A percentile compares a stretch with the other conserved stretches of the same genome.
Conservation (phyloP, 148 eudicot genomes). For the Chenopodium suecicum region DNA sequence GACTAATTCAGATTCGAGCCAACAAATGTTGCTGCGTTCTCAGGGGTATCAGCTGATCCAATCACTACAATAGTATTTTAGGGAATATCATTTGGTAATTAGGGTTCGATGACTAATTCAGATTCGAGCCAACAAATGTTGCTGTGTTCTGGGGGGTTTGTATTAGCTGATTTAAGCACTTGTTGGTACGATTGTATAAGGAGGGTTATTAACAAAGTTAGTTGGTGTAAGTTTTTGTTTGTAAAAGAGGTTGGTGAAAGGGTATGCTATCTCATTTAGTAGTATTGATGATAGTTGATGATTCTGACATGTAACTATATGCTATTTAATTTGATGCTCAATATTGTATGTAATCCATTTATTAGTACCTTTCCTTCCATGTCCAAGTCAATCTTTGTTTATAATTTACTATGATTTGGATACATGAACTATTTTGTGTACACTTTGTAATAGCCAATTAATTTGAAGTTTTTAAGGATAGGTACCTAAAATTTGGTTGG, state of each 20-base stretch:
- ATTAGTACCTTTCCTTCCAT: background rate
- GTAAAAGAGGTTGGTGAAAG: slow-evolving; percentile 16
- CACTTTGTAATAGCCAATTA: background rate
- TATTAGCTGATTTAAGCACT: no score
- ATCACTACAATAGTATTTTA: no score
- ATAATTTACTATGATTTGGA: background rate
- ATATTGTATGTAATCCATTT: background rate
- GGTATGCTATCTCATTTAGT: slow-evolving; percentile 8
- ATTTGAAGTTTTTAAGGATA: background rate
- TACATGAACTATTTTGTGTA: background rate
- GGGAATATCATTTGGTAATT: no score
- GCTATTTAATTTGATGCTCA: background rate
- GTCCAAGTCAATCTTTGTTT: background rate
- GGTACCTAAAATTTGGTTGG: background rate
- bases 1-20: no score
- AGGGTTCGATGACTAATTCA: no score
- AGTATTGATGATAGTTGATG: slow-evolving; percentile 13
- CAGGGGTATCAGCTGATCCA: no score
- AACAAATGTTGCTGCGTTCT: no score
- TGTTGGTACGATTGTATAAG: no score
- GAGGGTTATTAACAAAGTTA: background rate
- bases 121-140: no score
- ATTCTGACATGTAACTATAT: slow-evolving; percentile 12
- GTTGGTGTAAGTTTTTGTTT: slow-evolving; percentile 4
- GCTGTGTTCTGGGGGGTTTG: no score